Base-by-base conservation (phyloP, 805 yeast genomes). In the Candida suzukii region DNA sequence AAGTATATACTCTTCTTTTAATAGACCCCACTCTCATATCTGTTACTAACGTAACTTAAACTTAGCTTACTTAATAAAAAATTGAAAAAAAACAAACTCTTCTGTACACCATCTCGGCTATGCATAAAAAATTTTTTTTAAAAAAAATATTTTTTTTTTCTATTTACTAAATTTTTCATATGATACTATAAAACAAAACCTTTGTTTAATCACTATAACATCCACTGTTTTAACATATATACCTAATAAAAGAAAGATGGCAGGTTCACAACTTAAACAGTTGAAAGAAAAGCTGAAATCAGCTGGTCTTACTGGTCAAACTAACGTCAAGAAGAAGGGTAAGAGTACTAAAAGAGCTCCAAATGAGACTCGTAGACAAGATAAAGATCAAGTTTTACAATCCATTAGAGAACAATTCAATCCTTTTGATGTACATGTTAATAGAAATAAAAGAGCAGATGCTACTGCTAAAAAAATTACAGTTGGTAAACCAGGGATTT, bases 221-320 rank as follows among this genome's bases (percentile, higher is more conserved):
- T 24, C 26, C 26, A 24, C 26, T 24, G 26, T 24, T 24, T 26
- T 8, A 28, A 24, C 20, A 18, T 35, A 28, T 9, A 18, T 16
- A 24, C 16, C 14, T 14, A 18, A 13, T 9, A 19, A 6, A 4
- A 10, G 13, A 38, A 24, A 16, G 20, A 83, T 83, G 93, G 91
- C 83, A 29, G 95, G 95, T 28, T 86, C 96, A 14, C 96, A 90
- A 67, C 68, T 90, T 47, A 88, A 88, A 59, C 79, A 77, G 67
- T 72, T 88, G 41, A 88, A 83, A 53, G 90, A 80, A 38, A 78
- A 88, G 2, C 66, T 88, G 42, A 82, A 82, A 56, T 74, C 78
- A 39, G 78, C 82, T 41, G 96, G 96, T 1, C 70, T 90, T 24
- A 82, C 88, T n/a, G 96, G 96, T 0, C 95, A 83, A 58, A 77